phyloP scores from a whole-genome alignment of 1,139 yeast species.

The Magnusiomyces suaveolens region DNA sequence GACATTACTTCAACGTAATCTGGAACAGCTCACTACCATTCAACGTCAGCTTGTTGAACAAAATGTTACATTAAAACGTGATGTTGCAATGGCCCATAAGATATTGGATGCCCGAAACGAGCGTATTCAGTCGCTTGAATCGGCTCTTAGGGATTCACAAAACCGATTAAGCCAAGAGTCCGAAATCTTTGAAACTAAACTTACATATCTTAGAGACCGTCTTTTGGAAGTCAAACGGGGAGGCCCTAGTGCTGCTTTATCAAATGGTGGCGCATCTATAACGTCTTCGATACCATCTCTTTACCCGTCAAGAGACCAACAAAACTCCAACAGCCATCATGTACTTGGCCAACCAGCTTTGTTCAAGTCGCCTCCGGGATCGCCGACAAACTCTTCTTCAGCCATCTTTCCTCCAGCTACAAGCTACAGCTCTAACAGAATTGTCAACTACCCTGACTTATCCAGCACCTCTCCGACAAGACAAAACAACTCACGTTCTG shows the following conservation, averaged over 20 bases:
- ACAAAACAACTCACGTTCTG: not conserved
- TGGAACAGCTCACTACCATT: constrained; percentile 38
- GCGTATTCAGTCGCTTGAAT: constrained; percentile 49
- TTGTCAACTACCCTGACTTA: constrained; percentile 11
- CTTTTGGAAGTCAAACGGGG: constrained; percentile 27
- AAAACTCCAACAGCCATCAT: not conserved
- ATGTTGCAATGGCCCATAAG: constrained; percentile 46
- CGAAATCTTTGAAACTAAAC: constrained; percentile 43
- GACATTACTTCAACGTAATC: constrained; percentile 38
- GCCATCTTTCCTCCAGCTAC: constrained; percentile 8
- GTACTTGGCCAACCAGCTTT: not conserved
- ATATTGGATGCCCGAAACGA: constrained; percentile 52
- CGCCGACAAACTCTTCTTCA: not conserved
- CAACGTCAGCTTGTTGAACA: constrained; percentile 41
- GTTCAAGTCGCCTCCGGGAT: not conserved
- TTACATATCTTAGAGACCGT: constrained; percentile 39
- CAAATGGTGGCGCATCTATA: not conserved
- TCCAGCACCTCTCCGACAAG: not conserved
- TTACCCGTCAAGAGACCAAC: not conserved
- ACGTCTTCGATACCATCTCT: not conserved
- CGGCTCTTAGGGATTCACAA: constrained; percentile 45
- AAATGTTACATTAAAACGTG: constrained; percentile 37
- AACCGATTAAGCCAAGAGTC: constrained; percentile 43
- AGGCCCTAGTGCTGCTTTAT: not conserved
- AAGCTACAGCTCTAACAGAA: constrained; percentile 9